Percentiles rank a stretch among this genome's conserved stretches.
Evolutionary conservation across 495 filamentous ascomycete species (phyloP).

Genomic region (Hyaloscypha bicolor): DNA sequence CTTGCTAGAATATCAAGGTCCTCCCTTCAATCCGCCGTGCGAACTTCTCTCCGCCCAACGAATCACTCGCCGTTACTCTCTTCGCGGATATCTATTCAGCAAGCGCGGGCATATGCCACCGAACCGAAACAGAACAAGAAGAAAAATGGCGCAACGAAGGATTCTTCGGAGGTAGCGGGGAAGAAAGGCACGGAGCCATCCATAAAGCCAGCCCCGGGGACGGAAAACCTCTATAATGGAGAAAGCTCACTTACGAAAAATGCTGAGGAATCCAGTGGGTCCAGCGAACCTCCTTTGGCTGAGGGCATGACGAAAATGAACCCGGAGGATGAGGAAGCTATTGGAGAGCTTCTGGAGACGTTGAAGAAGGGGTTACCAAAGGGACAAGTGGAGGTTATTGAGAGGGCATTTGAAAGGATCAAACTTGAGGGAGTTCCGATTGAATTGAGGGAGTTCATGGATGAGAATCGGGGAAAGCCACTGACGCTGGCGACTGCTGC

Average conservation of each 20-base stretch:
- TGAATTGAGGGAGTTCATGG: conserved; percentile 52
- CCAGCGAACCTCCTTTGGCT: conserved; percentile 22
- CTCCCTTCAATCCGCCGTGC: conserved; percentile 48
- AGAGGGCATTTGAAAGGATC: conserved; percentile 45
- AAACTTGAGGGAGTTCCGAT: conserved; percentile 54
- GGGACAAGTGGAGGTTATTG: conserved; percentile 43
- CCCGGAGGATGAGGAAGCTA: conserved; percentile 40
- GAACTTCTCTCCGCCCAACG: conserved; percentile 42
- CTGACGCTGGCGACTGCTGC: conserved; percentile 51
- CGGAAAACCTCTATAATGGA: conserved; percentile 44
- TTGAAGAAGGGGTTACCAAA: conserved; percentile 52
- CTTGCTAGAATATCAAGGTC: conserved; percentile 63
- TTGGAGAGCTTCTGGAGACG: conserved; percentile 44
- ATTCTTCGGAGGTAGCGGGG: conserved; percentile 27
- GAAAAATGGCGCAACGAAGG: conserved; percentile 37
- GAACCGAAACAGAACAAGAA: conserved; percentile 50
- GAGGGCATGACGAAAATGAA: conserved; percentile 39
- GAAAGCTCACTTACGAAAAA: conserved; percentile 45
- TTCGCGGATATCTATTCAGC: conserved; percentile 49
- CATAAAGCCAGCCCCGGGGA: conserved; percentile 44
- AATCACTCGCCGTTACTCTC: conserved; percentile 42
- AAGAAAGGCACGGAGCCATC: conserved; percentile 34
- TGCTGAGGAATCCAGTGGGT: conserved; percentile 14
- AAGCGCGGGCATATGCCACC: conserved; percentile 58
- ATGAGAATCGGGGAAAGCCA: conserved; percentile 40